These are phyloP conservation scores for Cyberlindnera petersonii DNA, from an alignment of 805 yeast genomes.

Conservation along the genomic window DNA sequence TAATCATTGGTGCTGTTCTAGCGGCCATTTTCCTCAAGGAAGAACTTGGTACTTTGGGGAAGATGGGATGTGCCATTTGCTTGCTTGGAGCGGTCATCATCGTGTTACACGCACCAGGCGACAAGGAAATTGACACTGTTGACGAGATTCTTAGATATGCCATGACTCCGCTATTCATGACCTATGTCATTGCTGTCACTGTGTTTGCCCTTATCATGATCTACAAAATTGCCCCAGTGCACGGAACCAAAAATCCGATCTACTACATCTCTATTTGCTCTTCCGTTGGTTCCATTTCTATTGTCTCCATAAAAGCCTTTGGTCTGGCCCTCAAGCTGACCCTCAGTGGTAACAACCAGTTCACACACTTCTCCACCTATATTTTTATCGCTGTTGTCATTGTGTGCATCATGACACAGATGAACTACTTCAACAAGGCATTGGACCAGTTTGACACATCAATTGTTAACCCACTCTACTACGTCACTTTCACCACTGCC, in stretches of 20 bases:
- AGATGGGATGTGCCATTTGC: conserved; percentile 91
- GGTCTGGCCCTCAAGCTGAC: conserved; percentile 89
- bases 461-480: conserved; percentile 85
- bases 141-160: conserved; percentile 85
- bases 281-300: conserved; percentile 84
- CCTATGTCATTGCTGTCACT: conserved; percentile 60
- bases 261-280: conserved; percentile 87
- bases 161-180: conserved; percentile 67
- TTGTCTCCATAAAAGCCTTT: conserved; percentile 89
- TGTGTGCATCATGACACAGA: conserved; percentile 81
- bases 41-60: conserved; percentile 82
- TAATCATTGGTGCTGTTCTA: conserved; percentile 85
- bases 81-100: conserved; percentile 83
- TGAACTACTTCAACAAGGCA: conserved; percentile 93
- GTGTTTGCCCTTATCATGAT: conserved; percentile 74
- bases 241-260: conserved; percentile 82
- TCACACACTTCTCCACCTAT: conserved; percentile 79
- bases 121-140: conserved; percentile 80
- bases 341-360: conserved; percentile 80
- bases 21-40: conserved; percentile 84
- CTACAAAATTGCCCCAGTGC: conserved; percentile 73
- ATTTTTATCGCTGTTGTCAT: conserved; percentile 74
- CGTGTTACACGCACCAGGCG: conserved; percentile 92
- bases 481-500: conserved; percentile 87
- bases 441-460: conserved; percentile 91